Evolutionary conservation across 768 basidiomycete species (phyloP), one percentile per base, ranked within the genome.

Genomic region (Lyophyllum atratum): DNA sequence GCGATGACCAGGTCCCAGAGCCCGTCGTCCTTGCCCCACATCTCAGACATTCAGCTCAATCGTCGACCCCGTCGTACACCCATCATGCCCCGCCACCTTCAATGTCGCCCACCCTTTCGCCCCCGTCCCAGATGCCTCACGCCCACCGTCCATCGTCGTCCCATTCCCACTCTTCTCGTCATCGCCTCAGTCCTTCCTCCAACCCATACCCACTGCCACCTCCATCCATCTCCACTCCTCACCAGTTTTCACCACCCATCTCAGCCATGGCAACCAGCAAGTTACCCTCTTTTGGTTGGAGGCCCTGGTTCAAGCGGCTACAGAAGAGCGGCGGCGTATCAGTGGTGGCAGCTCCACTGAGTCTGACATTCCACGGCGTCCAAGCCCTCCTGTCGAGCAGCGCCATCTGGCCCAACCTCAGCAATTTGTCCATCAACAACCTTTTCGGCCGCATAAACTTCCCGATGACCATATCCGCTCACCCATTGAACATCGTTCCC

Each of bases 221-320:
- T 33, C 56, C 56, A 25, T 22, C 55, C 17, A 52, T 56, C 22
- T 59, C 54, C 33, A 54, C 31, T 44, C 26, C 56, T 14, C 59
- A 44, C 29, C 52, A 51, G 14, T 62, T 49, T 28, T 60, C 64
- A 54, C 65, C 63, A 55, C 64, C 63, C 42, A 64, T 52, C 50
- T 60, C 54, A 57, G 63, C 55, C 56, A 65, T 29, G 64, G 28
- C 55, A 45, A 26, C 59, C 50, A n/a, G n/a, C n/a, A 58, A 65
- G 61, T 66, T 54, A 19, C 66, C 67, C 54, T 72, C 60, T 65
- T 65, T 72, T 3, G 81, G 80, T 22, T 90, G 48, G 87, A 90
- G 45, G 86, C 85, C 2, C 80, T 90, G 42, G 88, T 87, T 11
- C 85, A 89, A 70, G 87, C 81, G 21, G 89, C 89, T 4, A 83